Conservation (phyloP, 2,329 filamentous ascomycete genomes). For the Xylariaceae sp. region DNA sequence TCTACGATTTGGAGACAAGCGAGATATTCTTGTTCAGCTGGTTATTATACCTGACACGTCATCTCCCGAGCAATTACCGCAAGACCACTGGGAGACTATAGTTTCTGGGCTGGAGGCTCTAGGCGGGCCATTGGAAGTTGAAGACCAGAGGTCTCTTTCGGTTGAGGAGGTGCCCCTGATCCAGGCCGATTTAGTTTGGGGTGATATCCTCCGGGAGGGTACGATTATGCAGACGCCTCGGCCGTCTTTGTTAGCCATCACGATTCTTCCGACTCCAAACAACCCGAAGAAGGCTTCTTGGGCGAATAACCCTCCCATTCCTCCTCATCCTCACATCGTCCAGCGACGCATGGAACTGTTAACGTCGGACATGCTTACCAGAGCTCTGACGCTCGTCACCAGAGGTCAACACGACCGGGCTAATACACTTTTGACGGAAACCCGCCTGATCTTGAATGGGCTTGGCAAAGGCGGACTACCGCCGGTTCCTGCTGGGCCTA, state of each 20-base stretch:
- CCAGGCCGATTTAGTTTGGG: conserved; percentile 89
- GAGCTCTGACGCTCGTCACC: conserved; percentile 84
- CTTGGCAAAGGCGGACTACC: conserved; percentile 92
- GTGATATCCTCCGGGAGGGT: conserved; percentile 87
- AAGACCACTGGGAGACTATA: conserved; percentile 96
- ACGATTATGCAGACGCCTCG: conserved; percentile 79
- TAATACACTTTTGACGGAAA: conserved; percentile 87
- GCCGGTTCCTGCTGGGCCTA: conserved; percentile 50
- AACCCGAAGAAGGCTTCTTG: conserved; percentile 61
- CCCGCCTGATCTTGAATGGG: conserved; percentile 89
- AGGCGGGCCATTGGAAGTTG: conserved; percentile 78
- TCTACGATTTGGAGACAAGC: conserved; percentile 89
- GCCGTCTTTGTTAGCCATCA: conserved; percentile 88
- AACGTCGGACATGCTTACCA: conserved; percentile 95
- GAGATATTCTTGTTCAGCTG: conserved; percentile 87
- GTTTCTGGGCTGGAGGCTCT: conserved; percentile 92
- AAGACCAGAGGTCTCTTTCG: conserved; percentile 75
- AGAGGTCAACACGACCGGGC: conserved; percentile 90
- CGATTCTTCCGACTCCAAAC: conserved; percentile 72
- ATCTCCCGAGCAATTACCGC: conserved; percentile 75
- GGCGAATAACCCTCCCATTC: conserved; percentile 71
- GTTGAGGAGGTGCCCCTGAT: conserved; percentile 94
- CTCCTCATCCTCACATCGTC: conserved; percentile 89
- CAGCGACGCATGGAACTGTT: conserved; percentile 96
- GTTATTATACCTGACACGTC: conserved; percentile 84